Evolutionary conservation across 75 land plant genomes (phyloP), one percentile per base, ranked within the genome.

Genomic region (Pinus tabuliformis): DNA sequence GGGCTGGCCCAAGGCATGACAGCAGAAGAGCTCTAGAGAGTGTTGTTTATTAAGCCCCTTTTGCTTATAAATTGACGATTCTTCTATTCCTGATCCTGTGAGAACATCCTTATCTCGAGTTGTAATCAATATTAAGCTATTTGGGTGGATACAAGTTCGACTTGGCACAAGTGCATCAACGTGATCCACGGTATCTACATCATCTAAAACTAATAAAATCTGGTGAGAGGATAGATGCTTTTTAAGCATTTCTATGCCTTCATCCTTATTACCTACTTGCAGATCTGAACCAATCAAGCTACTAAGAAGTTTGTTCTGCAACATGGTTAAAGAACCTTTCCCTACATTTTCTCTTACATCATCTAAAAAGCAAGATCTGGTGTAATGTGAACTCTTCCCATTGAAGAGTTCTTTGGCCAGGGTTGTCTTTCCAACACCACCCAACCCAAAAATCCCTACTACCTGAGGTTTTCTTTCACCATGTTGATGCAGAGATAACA

Each of bases 1-100:
- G 8, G 49, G 79, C 26, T 64, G 22, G 12, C n/a, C 26, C 33
- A 79, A 79, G 11, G 78, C 78, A 62, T 79, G 78, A 57, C 71
- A 57, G 37, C 56, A 62, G 58, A 79, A 80, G 6, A 80, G 78
- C 6, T 30, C 28, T 9, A 26, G 66, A 37, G 81, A 21, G 24
- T 76, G n/a, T 15, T 21, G 33, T 26, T 16, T 6, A 36, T 54
- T 75, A 21, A 79, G 61, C 58, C 56, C 54, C 18, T 62, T 30
- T 57, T 62, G 33, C 52, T 79, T 64, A 37, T 75, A 76, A 4
- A 64, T 15, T 56, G 52, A 63, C 5, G 56, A 24, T 54, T 17
- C 16, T 49, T 73, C 18, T 54, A 26, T 16, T 52, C 24, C 14
- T 12, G 1, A 1, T 7, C 13, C 15, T 63, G 36, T 26, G 39